Percentiles rank a stretch among this genome's conserved stretches.
phyloP scores from a whole-genome alignment of 371 early-diverging fungal genomes.

The Mycotypha africana region DNA sequence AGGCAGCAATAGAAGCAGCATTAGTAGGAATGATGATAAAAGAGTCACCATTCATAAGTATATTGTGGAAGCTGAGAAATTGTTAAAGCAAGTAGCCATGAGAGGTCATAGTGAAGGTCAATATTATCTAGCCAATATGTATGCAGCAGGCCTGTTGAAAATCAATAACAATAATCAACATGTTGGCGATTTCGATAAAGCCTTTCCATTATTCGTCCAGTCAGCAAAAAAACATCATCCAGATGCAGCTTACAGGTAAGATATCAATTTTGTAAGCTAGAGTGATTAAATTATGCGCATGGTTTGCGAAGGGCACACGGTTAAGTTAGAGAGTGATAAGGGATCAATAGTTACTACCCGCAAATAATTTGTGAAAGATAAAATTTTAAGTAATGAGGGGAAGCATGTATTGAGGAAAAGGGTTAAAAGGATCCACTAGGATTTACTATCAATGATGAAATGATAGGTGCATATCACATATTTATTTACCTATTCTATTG shows the following conservation, averaged over 20 bases:
- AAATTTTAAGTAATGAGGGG: background rate
- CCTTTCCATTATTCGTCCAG: constrained; percentile 59
- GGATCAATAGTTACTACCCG: too few species aligned
- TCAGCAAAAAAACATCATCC: constrained; percentile 62
- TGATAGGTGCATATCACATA: background rate
- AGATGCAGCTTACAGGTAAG: constrained; percentile 55
- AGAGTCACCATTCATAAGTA: background rate
- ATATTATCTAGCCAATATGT: constrained; percentile 57
- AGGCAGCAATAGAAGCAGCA: background rate
- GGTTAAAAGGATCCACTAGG: background rate
- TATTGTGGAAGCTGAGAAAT: constrained; percentile 50
- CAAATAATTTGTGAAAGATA: background rate
- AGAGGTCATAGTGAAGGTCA: constrained; percentile 58
- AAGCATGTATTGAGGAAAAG: background rate
- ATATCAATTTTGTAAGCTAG: too few species aligned
- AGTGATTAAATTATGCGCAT: too few species aligned
- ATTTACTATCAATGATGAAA: background rate
- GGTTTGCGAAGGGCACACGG: too few species aligned
- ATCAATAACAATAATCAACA: constrained; percentile 12
- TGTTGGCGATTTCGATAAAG: constrained; percentile 58
- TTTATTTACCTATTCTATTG: too few species aligned
- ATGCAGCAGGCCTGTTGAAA: constrained; percentile 47
- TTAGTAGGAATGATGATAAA: background rate
- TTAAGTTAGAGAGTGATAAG: too few species aligned
- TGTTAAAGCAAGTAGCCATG: constrained; percentile 46